Base-by-base conservation (phyloP, 176 grass and related monocot species). In the Aegilops tauschii region DNA sequence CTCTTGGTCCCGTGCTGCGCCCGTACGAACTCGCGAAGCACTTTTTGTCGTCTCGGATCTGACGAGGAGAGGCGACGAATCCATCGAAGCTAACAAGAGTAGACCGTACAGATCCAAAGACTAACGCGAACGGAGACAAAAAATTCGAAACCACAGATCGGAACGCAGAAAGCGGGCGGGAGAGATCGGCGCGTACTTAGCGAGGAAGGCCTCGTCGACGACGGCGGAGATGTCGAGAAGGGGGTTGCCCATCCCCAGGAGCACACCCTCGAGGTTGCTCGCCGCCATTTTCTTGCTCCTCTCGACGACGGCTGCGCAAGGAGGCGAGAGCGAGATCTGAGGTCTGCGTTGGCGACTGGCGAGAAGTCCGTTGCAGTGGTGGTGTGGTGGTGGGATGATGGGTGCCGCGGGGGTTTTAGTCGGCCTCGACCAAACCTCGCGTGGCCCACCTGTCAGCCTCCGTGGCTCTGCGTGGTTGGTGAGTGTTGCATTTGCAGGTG, bases 181-280 rank as follows among this genome's bases (percentile, higher is more conserved):
- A 69, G 54, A 59, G 50, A 35, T 81, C 73, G 32, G 34, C 13
- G 76, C 89, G 40, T 92, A 99, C 97, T 92, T 99, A 1, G 90
- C 12, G 67, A 99, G 97, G 87, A 99, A 99, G 78, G 66, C 90
- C 0, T 97, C 80, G 77, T 99, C 97, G 85, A 99, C 97, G 73
- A 94, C 89, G 36, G 97, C 94, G 36, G 97, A 99, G 49, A 99
- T 99, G 90, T 99, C 97, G 73, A 99, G 94, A 47, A 99, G 97
- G 78, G 97, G 97, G 69, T 99, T 99, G 35, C 97, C 94, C 97
- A 97, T 99, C 77, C 97, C 97, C 66, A 99, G 78, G 68, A 99
- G 97, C 12, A 99, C 61, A 23, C 97, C 97, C 50, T 99, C 94
- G 73, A 20, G 71, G 86, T 45, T n/a, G 81, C 66, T 65, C 47